Base-by-base conservation (phyloP, 805 yeast genomes). In the Pichia heedii region DNA sequence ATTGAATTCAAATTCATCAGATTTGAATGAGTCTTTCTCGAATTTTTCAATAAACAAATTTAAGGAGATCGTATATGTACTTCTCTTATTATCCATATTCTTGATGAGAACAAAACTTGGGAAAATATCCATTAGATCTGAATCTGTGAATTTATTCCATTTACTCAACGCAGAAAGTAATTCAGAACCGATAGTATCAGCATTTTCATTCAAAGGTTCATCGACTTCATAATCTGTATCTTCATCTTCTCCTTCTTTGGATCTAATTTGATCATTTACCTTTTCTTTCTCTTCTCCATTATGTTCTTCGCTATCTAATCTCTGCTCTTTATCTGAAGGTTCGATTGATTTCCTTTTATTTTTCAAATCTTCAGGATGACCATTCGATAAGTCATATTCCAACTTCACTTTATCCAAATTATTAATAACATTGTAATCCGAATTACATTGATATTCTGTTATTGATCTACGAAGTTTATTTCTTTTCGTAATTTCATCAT, bases 81-180 rank as follows among this genome's bases (percentile, higher is more conserved):
- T 59, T 5, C 58, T 58, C 5, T 39, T 26, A 22, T 65, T 58
- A 1, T 56, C 54, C 11, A 54, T 45, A 18, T 62, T 55, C 5
- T 41, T 49, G 5, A 54, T 47, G 2, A 75, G 41, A 0, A 78
- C 66, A 29, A 71, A 76, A 0, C 84, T 71, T 1, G 85, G 83
- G 37, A 70, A 79, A 1, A 76, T 64, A 33, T 69, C 67, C 16
- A 50, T 55, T 37, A 80, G 60, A 35, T 72, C 71, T 22, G 72
- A 72, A 58, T 81, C 88, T 1, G 84, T 67, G 7, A 77, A 62
- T 44, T 33, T 55, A 62, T 48, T 74, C 79, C 33, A 36, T 51
- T 42, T 13, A 54, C 39, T 38, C 22, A 36, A 22, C 39, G 38
- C 16, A 18, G 30, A 35, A 21, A 38, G 29, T 16, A 42, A 27